A percentile compares a stretch with the other conserved stretches of the same genome.
Conservation (phyloP, 2,329 filamentous ascomycete species). For the Ustulina deusta region DNA sequence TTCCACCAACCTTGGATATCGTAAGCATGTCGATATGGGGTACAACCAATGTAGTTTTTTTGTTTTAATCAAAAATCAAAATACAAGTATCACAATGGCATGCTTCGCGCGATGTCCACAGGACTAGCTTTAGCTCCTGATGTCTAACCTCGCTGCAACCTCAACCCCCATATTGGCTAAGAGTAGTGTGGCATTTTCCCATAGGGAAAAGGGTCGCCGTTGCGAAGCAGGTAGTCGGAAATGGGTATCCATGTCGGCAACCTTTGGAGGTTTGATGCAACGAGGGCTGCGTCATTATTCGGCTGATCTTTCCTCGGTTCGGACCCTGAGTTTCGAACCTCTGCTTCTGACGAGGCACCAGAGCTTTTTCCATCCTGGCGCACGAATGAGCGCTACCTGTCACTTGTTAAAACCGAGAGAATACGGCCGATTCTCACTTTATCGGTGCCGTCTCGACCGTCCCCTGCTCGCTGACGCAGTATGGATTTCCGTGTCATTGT, state of each 20-base stretch:
- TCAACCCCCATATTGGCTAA: neutral
- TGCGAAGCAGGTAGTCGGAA: conserved; percentile 12
- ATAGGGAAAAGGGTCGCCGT: conserved; percentile 26
- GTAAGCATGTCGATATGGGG: neutral
- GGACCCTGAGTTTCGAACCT: neutral
- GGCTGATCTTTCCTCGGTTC: neutral
- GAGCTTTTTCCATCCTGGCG: neutral
- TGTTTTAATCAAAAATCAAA: too few species aligned
- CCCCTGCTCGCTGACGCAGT: neutral
- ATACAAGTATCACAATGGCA: neutral
- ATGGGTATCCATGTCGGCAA: conserved; percentile 9
- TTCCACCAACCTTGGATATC: neutral
- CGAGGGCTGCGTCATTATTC: neutral
- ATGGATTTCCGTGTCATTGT: conserved; percentile 15
- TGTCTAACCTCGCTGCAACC: neutral
- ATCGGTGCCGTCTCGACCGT: neutral
- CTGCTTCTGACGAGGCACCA: neutral
- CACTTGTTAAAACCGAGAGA: neutral
- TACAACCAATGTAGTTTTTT: neutral
- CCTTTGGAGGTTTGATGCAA: conserved; percentile 6
- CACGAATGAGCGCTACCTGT: conserved; percentile 2
- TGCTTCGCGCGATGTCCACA: too few species aligned
- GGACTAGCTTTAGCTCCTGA: neutral
- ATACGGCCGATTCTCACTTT: conserved; percentile 1
- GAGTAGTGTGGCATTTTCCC: neutral